Evolutionary conservation across 441 rosid species (phyloP).

Genomic region (Rhodomyrtus psidioides): DNA sequence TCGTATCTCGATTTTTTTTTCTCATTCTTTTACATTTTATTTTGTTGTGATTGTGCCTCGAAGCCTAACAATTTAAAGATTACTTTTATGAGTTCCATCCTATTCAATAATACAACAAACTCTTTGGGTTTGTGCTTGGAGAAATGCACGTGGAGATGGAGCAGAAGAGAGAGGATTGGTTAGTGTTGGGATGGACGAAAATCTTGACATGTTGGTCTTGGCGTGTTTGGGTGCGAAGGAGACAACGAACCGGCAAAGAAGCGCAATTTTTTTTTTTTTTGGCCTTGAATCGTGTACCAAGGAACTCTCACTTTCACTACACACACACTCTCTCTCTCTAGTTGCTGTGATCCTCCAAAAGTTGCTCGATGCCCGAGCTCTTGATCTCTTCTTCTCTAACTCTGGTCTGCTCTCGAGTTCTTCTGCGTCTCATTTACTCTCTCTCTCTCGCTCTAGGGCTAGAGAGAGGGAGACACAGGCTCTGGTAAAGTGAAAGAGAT

Average conservation of each 20-base stretch:
- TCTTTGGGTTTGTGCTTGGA: background rate
- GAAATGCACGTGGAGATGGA: conserved; percentile 3
- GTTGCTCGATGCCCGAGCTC: conserved; percentile 24
- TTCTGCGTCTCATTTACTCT: conserved; percentile 15
- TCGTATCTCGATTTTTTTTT: no score
- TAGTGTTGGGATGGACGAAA: background rate
- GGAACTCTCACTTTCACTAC: background rate
- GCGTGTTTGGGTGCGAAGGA: conserved; percentile 22
- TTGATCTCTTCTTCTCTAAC: conserved; percentile 1
- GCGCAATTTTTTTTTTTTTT: background rate
- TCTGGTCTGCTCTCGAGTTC: background rate
- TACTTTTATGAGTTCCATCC: background rate
- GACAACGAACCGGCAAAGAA: conserved; percentile 29
- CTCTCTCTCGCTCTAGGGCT: background rate
- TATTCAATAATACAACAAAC: background rate
- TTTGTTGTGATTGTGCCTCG: no score
- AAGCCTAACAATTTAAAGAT: background rate
- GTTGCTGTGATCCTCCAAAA: background rate
- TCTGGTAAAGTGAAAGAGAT: background rate
- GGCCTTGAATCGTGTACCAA: conserved; percentile 19
- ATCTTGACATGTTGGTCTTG: background rate
- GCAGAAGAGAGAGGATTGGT: background rate
- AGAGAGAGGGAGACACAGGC: background rate
- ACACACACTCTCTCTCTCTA: background rate
- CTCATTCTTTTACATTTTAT: no score